phyloP scores from a whole-genome alignment of 2,329 filamentous ascomycete species.

The Nemania sp. region DNA sequence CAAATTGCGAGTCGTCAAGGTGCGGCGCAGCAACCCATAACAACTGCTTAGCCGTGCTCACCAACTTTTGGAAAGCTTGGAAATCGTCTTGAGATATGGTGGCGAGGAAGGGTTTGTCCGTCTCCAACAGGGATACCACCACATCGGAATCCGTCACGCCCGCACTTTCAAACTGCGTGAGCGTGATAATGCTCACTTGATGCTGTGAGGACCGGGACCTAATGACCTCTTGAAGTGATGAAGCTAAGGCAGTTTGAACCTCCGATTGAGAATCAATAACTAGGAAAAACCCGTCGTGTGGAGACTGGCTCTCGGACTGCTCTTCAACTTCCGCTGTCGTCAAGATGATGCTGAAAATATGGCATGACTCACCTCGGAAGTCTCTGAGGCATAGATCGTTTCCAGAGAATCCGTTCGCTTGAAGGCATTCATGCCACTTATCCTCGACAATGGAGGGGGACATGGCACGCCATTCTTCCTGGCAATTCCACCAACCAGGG shows the following conservation, averaged over 20 bases:
- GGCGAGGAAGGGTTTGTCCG: slow-evolving; percentile 33
- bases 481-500: slow-evolving; percentile 31
- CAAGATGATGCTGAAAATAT: slow-evolving; percentile 35
- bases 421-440: slow-evolving; percentile 30
- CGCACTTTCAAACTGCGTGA: background rate
- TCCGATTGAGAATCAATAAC: slow-evolving; percentile 28
- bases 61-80: slow-evolving; percentile 29
- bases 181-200: background rate
- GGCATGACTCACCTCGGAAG: slow-evolving; percentile 25
- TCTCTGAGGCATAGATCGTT: slow-evolving; percentile 34
- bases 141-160: slow-evolving; percentile 18
- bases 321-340: slow-evolving; percentile 27
- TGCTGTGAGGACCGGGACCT: background rate
- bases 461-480: slow-evolving; percentile 17
- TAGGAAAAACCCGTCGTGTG: slow-evolving; percentile 20
- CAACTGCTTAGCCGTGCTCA: slow-evolving; percentile 28
- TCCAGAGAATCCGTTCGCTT: slow-evolving; percentile 32
- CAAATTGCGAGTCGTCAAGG: slow-evolving; percentile 24
- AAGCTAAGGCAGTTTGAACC: slow-evolving; percentile 19
- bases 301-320: background rate
- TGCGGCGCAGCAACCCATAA: slow-evolving; percentile 36
- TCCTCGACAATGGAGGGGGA: slow-evolving; percentile 22
- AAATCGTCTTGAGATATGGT: slow-evolving; percentile 32
- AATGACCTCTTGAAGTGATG: background rate
- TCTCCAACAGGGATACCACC: slow-evolving; percentile 34